Evolutionary conservation across 352 stramenopile genomes (phyloP), one percentile per base, ranked within the genome.

Genomic region (Thraustochytrium sp.): DNA sequence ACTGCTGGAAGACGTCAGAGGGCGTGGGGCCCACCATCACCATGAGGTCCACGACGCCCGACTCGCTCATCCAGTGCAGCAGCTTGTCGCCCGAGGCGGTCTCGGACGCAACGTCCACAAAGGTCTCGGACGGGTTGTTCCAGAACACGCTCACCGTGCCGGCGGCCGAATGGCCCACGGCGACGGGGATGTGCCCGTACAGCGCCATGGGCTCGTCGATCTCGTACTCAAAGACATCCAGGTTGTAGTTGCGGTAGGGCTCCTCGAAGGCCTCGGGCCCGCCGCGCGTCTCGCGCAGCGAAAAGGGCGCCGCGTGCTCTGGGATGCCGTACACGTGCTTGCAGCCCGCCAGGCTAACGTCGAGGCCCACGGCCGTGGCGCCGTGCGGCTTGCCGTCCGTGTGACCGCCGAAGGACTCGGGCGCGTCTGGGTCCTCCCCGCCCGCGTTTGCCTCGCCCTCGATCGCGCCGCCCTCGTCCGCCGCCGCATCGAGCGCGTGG

Each of bases 141-240:
- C 94, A 99, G 87, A 99, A 99, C n/a, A 96, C 92, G 55, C 95
- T 96, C 0, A 95, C 97, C 56, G 88, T 91, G 29, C 88, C 59
- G 40, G 36, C 13, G 26, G 49, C 51, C 9, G 64, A 42, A 37
- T 77, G 48, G 26, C 13, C 80, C 8, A 87, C 85, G 38, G 95
- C 82, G 26, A 96, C 53, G 21, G 92, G 92, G 31, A 96, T 93
- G 48, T 88, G 76, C 26, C 96, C 96, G 89, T 99, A 99, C 42
- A 99, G 88, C 53, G 97, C 94, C 94, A 99, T 99, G n/a, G 96
- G 94, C 38, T 97, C 92, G 86, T 99, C 94, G 78, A 99, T 89
- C 80, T 99, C 96, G 88, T 99, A 99, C 89, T 99, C 97, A 86
- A 99, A 99, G 26, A 99, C 97, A 86, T 99, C 97, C 42, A 99